Conservation (phyloP, 306 rosid genomes). For the Dryas drummondii region DNA sequence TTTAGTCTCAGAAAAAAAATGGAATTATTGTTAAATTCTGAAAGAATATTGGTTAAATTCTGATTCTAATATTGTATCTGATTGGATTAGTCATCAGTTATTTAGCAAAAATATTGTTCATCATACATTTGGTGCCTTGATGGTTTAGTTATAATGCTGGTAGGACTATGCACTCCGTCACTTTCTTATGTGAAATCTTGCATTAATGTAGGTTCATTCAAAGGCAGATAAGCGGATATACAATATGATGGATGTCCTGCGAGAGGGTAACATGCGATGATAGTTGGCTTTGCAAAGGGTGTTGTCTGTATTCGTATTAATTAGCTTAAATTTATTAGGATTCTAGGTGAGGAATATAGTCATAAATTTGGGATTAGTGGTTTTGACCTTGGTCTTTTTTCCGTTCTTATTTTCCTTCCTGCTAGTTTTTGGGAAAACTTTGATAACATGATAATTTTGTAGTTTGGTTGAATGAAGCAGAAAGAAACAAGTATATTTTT, state of each 20-base stretch:
- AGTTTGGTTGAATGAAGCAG: neutral
- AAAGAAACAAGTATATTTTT: neutral
- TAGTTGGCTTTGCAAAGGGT: neutral
- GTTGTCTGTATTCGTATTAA: neutral
- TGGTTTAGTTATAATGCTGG: neutral
- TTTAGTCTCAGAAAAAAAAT: neutral
- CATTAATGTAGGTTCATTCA: slow-evolving; percentile 47
- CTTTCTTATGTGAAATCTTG: slow-evolving; percentile 7
- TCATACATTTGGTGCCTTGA: neutral
- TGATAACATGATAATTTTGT: neutral
- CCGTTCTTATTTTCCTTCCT: neutral
- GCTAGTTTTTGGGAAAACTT: neutral
- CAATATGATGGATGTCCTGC: slow-evolving; percentile 76
- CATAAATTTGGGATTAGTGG: neutral
- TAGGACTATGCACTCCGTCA: neutral
- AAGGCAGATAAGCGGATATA: slow-evolving; percentile 59
- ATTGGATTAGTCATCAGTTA: neutral
- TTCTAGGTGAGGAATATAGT: neutral
- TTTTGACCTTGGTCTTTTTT: neutral
- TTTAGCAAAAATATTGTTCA: neutral
- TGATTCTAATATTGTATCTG: neutral
- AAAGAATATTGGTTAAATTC: neutral
- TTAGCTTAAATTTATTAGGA: neutral
- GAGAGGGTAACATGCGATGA: slow-evolving; percentile 77
- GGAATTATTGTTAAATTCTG: too few relatives aligned